phyloP scores from a whole-genome alignment of 2,329 filamentous ascomycete genomes.

The Phyllosticta citriasiana region DNA sequence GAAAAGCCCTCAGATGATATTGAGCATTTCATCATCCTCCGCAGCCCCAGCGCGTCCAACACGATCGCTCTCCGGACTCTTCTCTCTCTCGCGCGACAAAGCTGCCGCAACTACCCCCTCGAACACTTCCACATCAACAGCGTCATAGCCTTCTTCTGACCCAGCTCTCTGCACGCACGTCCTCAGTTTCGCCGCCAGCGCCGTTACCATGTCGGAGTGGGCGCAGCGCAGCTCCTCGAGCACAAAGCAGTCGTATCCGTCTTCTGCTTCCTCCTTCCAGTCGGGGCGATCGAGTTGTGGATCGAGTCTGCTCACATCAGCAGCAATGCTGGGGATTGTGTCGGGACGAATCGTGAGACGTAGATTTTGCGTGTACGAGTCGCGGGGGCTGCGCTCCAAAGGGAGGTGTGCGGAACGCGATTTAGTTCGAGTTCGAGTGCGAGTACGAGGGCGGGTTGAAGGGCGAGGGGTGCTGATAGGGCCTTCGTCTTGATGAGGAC shows the following conservation, averaged over 20 bases:
- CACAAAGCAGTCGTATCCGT: background rate
- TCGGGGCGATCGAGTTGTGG: background rate
- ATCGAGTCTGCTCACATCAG: background rate
- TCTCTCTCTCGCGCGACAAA: background rate
- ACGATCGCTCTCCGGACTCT: background rate
- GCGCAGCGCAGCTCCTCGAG: background rate
- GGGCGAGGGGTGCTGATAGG: constrained; percentile 1
- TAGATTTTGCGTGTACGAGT: constrained; percentile 19
- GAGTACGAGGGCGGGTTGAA: constrained; percentile 13
- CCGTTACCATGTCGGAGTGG: background rate
- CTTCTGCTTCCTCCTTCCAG: background rate
- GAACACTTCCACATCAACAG: background rate
- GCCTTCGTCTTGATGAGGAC: background rate
- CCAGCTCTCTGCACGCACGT: background rate
- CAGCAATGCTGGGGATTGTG: background rate
- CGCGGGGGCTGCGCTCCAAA: constrained; percentile 28
- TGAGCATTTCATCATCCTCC: background rate
- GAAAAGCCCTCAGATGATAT: background rate
- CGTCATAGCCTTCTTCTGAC: background rate
- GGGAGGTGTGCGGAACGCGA: constrained; percentile 29
- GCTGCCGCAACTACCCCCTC: background rate
- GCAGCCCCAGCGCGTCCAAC: background rate
- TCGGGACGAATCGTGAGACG: background rate
- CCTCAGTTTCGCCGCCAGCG: background rate
- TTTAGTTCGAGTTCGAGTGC: constrained; percentile 15